Evolutionary conservation across 345 rosid genomes (phyloP), one percentile per base, ranked within the genome.

Genomic region (Linum usitatissimum): DNA sequence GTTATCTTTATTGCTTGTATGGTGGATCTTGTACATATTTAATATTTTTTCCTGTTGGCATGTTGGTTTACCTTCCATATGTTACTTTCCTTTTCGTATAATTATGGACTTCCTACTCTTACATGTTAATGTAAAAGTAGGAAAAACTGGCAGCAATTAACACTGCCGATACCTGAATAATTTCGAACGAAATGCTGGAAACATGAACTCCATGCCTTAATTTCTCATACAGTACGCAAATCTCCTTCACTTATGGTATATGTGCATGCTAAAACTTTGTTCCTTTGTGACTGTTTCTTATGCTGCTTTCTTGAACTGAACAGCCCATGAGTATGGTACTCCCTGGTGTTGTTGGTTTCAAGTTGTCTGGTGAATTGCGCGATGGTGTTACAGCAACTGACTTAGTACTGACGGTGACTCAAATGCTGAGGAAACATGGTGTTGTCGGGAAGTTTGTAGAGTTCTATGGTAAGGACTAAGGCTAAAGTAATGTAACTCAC

Each of bases 251-350:
- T 3, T 3, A 18, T 20, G 30, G 18, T 55, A 18, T 18, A 19
- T 12, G 2, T 18, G 4, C 38, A 28, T 19, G 30, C 59, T 18
- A 14, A 12, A 2, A 19, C 14, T 28, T 55, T 55, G 14, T 18
- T 34, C 38, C 38, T 34, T 34, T 34, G 38, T 34, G 3, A 34
- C 28, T 62, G 63, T 55, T 20, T 30, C 69, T 78, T 55, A 72
- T 75, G 31, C 49, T 40, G 54, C 54, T 72, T 69, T 19, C 63
- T 69, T 45, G 65, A 75, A 68, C 10, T 69, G 66, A 63, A 71
- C 74, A 90, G 91, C 84, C 91, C 9, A 85, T 90, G 95, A 90
- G 97, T 81, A 90, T 90, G 97, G 95, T 90, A 20, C 78, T 90
- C 78, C 95, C 92, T 48, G 95, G 93, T 42, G 93, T 90, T 36